Base-by-base conservation (phyloP, 352 stramenopile species). In the Phytophthora kernoviae region DNA sequence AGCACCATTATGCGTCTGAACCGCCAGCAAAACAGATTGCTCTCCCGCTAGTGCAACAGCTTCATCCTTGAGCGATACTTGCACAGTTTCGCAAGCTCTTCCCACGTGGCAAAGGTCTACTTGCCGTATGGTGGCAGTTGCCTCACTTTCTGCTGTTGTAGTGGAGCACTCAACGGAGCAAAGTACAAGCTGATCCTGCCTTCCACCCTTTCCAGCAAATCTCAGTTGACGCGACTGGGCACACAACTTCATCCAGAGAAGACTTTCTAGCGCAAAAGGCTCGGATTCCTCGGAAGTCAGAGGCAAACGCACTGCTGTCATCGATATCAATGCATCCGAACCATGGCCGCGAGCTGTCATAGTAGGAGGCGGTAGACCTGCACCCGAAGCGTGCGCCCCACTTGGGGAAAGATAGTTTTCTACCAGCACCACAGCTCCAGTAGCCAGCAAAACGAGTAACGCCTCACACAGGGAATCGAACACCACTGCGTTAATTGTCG, bases 391-490 rank as follows among this genome's bases (percentile, higher is more conserved):
- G 42, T 44, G 52, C 14, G 22, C 5, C 36, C 61, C 53, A 33
- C 42, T 32, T 52, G 62, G 49, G 12, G 53, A 54, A 2, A 88
- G 32, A 37, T 79, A 88, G 33, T 85, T 58, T n/a, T 78, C 56
- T 4, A 85, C 78, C 2, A 91, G 12, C 8, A 79, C 27, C 9
- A 91, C 18, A 1, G 74, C 51, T 1, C 74, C 71, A 36, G 61
- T 75, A n/a, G 80, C 69, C 1, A 87, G 54, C 7, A 85, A 34
- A 7, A 75, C 70, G 1, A 75, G 34, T 2, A 91, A 42, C 10
- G 59, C 43, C 36, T 87, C 70, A 6, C 17, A 72, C 18, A 72
- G 54, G 1, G 73, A 52, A 51, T 88, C 78, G 50, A 94, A 92
- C 3, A 58, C 69, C 17, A 90, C 57, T 0, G 78, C 77, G 41